These are phyloP conservation scores for Larix sibirica DNA, from an alignment of 83 land plant species.

Conservation along the genomic window DNA sequence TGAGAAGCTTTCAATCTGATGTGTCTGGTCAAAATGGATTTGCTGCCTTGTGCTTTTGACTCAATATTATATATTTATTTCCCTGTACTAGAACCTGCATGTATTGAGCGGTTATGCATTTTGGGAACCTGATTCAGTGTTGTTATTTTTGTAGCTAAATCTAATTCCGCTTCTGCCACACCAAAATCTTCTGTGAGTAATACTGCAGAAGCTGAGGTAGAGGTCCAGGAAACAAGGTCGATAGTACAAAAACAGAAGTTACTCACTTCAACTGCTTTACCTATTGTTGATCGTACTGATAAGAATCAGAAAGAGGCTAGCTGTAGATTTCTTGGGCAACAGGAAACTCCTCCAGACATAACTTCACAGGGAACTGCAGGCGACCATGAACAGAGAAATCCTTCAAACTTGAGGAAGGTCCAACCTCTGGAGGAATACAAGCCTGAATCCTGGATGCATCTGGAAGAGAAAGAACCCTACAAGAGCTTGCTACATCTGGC, in stretches of 20 bases:
- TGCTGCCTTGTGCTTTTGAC: neutral
- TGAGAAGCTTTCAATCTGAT: neutral
- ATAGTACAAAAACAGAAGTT: neutral
- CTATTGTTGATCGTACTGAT: neutral
- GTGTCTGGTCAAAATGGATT: neutral
- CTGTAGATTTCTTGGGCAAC: neutral
- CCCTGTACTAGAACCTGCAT: neutral
- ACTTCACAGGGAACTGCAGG: neutral
- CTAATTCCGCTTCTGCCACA: neutral
- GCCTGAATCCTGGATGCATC: slow-evolving; percentile 27
- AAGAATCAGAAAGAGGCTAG: neutral
- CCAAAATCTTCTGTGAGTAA: neutral
- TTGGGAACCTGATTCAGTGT: neutral
- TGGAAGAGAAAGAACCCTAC: neutral
- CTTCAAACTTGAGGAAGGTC: neutral
- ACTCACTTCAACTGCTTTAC: neutral
- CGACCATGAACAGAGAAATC: neutral
- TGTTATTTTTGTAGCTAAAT: neutral
- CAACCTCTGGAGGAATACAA: slow-evolving; percentile 9
- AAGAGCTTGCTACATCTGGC: slow-evolving; percentile 22
- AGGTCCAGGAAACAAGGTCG: neutral
- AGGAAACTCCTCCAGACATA: neutral
- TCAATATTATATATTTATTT: neutral
- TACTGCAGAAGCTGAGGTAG: neutral
- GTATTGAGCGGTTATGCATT: neutral